Evolutionary conservation across 2,329 filamentous ascomycete genomes (phyloP), one percentile per base, ranked within the genome.

Genomic region (Colletotrichum sublineola): DNA sequence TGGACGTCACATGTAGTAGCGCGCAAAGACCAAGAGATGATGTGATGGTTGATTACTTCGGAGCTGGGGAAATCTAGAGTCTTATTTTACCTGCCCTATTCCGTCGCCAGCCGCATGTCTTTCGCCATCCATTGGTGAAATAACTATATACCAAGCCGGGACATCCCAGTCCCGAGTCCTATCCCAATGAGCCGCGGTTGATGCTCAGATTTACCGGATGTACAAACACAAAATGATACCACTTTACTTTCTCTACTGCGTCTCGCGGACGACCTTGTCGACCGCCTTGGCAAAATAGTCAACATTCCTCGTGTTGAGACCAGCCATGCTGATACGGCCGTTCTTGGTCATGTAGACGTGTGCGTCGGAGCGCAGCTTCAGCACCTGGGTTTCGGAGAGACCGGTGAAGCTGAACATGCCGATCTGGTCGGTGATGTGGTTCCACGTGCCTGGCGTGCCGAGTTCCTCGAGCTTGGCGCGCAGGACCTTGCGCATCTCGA

Each of bases 361-460:
- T 72, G 87, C 89, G 63, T 93, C 89, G 73, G 90, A 86, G 64
- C 92, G 88, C 74, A 96, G 84, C 83, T 90, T 91, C 76, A 88
- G 77, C 9, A 96, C 94, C 81, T 96, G 94, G 74, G 89, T 80
- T 84, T 95, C 93, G 15, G 82, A 89, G 80, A 97, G 84, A 15
- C 94, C 94, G 0, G 94, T 97, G 82, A 97, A 99, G 82, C 92
- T 96, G 86, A 99, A 99, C 96, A 99, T 99, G 85, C 96, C 96
- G 80, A 99, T 99, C 88, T 99, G 96, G 78, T 97, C 94, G 20
- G 95, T 98, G 81, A 99, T 97, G 84, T 99, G 96, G 80, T 95
- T 94, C 96, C 96, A 99, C 18, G 89, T 93, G 42, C 96, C 96
- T 0, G 96, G 96, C 0, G 96, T 98, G 40, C 90, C 90, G 72